Base-by-base conservation (phyloP, 106 monocot genomes). In the Acorus calamus region DNA sequence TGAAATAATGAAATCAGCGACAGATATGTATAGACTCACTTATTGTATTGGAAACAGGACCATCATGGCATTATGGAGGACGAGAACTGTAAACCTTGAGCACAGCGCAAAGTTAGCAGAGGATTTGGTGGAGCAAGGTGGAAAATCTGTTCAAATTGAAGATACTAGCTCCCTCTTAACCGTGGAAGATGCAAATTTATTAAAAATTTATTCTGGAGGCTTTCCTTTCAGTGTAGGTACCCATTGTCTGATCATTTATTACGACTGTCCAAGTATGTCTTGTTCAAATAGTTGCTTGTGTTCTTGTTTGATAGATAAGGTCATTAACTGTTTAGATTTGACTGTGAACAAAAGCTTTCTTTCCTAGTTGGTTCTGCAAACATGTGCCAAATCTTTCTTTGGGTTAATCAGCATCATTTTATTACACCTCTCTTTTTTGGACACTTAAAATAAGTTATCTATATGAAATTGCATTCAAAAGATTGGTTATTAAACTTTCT, bases 31-130 rank as follows among this genome's bases (percentile, higher is more conserved):
- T 28, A 28, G 28, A 28, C 28, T 28, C 28, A 55, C 9, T 55
- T 3, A 55, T n/a, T 55, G 11, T 10, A 43, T 7, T 52, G 11
- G 56, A 10, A 8, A 8, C 55, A 84, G 80, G 70, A 77, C 62
- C 41, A 80, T 84, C 44, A 63, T 64, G 55, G 77, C 70, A 1
- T 66, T 84, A 56, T 84, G 84, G 80, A 73, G 73, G 43, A 66
- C 66, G 6, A 84, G 62, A 74, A 13, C 59, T 6, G 43, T 51
- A 42, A 52, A 62, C 14, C 14, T 12, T 13, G 80, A 77, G 47
- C 73, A 80, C 9, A 64, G 52, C 48, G 59, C 66, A 4, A 70
- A 80, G 57, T 52, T 73, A 7, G 73, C 73, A 60, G 79, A 84
- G 55, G 78, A 78, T 28, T 48, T 59, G n/a, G 52, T 62, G 14